Evolutionary conservation across 1,139 yeast genomes (phyloP), one percentile per base, ranked within the genome.

Genomic region (Candida dubliniensis): DNA sequence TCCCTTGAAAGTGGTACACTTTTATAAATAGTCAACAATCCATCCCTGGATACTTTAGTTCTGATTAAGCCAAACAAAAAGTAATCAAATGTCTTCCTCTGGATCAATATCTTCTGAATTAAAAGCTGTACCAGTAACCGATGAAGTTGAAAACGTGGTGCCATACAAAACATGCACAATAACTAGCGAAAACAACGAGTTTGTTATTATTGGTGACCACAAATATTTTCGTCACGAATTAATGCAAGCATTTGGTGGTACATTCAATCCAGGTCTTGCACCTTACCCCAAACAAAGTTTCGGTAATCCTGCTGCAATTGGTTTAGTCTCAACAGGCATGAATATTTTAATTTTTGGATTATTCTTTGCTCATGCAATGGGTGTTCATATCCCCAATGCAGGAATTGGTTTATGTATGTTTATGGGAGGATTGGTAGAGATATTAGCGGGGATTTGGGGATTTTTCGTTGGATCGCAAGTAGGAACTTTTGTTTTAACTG

Each of bases 361-460:
- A 55, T 57, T 47, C 46, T 71, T 71, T 47, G 69, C 72, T 24
- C 61, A 58, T 40, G 76, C 73, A 25, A 60, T 60, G 58, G 76
- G 76, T 11, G 56, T 71, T 35, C 51, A 53, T 11, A 50, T 54
- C 8, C 66, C 74, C 5, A 68, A 69, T 41, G 63, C 66, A 2
- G 73, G 66, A 11, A 64, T 85, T 38, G 74, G 74, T 9, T 59
- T 71, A n/a, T 67, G 67, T 15, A 55, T 61, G 39, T 75, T 76
- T 47, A 72, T 74, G 48, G 87, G 89, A 15, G 91, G 91, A 30
- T 68, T 76, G 34, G 76, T 79, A 42, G 85, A 83, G 57, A 64
- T 83, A 41, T 69, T 82, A 48, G 81, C 86, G 14, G 91, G 91
- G 30, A 58, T 81, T 38, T 76, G 85, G 80, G 85, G 86, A 53